Evolutionary conservation across 257 asterid genomes (phyloP).

Genomic region (Nicotiana paniculata): DNA sequence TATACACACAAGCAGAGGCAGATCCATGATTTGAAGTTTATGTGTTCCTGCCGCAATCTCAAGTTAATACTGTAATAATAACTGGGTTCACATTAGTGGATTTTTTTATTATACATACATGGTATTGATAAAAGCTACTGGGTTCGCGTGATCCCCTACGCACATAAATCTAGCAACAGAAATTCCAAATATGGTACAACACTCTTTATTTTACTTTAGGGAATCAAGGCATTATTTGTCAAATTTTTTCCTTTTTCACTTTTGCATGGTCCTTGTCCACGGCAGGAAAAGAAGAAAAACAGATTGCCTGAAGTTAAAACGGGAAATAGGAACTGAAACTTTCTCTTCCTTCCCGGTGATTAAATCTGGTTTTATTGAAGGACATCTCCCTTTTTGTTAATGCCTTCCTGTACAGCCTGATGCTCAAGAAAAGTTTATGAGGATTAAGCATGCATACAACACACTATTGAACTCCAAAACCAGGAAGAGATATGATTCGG

Average conservation of each 20-base stretch:
- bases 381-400: neutral
- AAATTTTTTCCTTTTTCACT: neutral
- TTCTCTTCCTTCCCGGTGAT: neutral
- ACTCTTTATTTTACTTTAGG: neutral
- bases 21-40: too few species aligned
- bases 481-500: conserved; percentile 42
- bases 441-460: conserved; percentile 94
- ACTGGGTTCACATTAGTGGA: too few species aligned
- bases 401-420: conserved; percentile 37
- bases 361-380: neutral
- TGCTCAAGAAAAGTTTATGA: conserved; percentile 84
- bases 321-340: neutral
- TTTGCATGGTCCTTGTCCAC: neutral
- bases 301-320: neutral
- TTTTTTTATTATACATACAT: too few species aligned
- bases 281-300: neutral
- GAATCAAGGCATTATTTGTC: neutral
- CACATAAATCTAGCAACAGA: neutral
- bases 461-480: conserved; percentile 62
- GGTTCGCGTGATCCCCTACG: too few species aligned
- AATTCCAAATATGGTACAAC: neutral
- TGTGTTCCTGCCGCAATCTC: too few species aligned
- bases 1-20: too few species aligned
- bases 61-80: too few species aligned
- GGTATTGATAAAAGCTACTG: too few species aligned